Base-by-base conservation (phyloP, 352 stramenopile species). In the Globisporangium alternatum region DNA sequence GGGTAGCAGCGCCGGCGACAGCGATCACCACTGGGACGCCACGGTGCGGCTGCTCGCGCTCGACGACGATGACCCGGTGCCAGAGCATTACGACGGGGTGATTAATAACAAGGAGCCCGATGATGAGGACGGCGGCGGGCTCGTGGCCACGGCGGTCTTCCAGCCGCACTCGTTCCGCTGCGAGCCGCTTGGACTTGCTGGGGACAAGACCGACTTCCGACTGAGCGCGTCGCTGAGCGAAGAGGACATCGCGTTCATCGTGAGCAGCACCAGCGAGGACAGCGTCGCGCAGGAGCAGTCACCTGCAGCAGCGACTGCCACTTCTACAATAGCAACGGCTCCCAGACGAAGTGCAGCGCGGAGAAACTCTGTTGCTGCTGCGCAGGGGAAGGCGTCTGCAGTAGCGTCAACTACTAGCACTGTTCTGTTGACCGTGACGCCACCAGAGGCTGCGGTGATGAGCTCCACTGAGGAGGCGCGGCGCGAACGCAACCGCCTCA, bases 401-500 rank as follows among this genome's bases (percentile, higher is more conserved):
- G 10, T 13, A 21, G 6, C 39, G 19, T 13, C 39, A 17, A 12
- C 9, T 10, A 25, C 5, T 3, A 25, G 35, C 13, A 45, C 35
- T 39, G 39, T 13, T 8, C 39, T 45, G 39, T 3, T n/a, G 28
- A 25, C n/a, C 17, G 15, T 31, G 30, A 19, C 30, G 19, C 15
- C n/a, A 25, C 30, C 52, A 58, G 30, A 31, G 45, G 22, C 28
- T 43, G 10, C 3, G 21, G 33, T 31, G 33, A 13, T 21, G 15
- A 30, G 35, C 25, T 35, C 31, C 5, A n/a, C 19, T 2, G 54
- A 62, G 22, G 21, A 69, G 25, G 57, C 56, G 33, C 64, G 56
- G 2, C 64, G 64, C 48, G 51, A 64, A 48, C 64, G 57, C 39
- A 64, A 69, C 31, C 56, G 64, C 3, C 41, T 69, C 22, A 64